Conservation (phyloP, 2,329 filamentous ascomycete species). For the Nemania serpens region DNA sequence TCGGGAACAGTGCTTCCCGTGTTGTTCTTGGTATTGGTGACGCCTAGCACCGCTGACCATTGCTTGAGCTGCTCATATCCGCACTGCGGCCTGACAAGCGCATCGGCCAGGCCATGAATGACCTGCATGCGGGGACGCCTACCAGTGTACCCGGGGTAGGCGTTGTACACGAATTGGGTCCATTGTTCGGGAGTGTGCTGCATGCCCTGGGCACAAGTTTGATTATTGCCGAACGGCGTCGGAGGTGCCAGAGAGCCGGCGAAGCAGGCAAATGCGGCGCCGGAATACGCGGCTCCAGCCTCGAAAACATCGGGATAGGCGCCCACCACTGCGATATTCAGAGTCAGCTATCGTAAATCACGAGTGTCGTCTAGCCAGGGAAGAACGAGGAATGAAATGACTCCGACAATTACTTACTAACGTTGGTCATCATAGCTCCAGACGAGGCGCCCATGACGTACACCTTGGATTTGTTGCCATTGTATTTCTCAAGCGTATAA, state of each 20-base stretch:
- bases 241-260: slow-evolving; percentile 20
- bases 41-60: slow-evolving; percentile 25
- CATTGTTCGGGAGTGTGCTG: slow-evolving; percentile 35
- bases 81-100: slow-evolving; percentile 37
- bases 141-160: slow-evolving; percentile 45
- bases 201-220: slow-evolving; percentile 30
- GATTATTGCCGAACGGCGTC: slow-evolving; percentile 29
- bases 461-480: slow-evolving; percentile 14
- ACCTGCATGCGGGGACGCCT: slow-evolving; percentile 43
- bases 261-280: slow-evolving; percentile 26
- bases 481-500: slow-evolving; percentile 25
- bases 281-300: slow-evolving; percentile 26
- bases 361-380: neutral
- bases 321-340: slow-evolving; percentile 18
- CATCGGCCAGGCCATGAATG: slow-evolving; percentile 44
- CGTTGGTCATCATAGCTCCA: slow-evolving; percentile 34
- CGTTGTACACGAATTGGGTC: slow-evolving; percentile 41
- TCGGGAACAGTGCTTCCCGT: slow-evolving; percentile 18
- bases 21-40: slow-evolving; percentile 20
- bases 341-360: neutral
- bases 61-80: slow-evolving; percentile 36
- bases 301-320: slow-evolving; percentile 32
- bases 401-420: slow-evolving; percentile 11
- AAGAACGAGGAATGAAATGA: neutral
- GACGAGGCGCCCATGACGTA: slow-evolving; percentile 22